A percentile compares a stretch with the other conserved stretches of the same genome.
These are phyloP conservation scores for Buddleja alternifolia DNA, from an alignment of 257 asterid species.

Conservation along the genomic window DNA sequence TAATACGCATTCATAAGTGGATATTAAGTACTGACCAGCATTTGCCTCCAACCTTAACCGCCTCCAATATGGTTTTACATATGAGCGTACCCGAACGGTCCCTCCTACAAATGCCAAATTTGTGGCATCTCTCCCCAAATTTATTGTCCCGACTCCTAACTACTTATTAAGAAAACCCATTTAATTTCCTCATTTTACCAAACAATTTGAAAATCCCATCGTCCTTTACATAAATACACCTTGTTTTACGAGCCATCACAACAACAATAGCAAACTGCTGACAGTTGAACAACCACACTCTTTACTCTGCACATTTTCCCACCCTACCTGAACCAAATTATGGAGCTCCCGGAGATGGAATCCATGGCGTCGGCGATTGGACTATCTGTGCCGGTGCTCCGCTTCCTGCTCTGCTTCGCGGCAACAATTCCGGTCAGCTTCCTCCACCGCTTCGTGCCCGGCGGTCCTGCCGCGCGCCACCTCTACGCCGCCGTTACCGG, in stretches of 20 bases:
- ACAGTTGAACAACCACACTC: constrained; percentile 10
- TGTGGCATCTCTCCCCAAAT: not conserved
- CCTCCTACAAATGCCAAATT: not conserved
- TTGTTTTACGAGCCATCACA: constrained; percentile 4
- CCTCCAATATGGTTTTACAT: too few relatives aligned
- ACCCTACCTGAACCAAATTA: constrained; percentile 26
- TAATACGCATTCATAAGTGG: too few relatives aligned
- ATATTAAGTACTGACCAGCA: too few relatives aligned
- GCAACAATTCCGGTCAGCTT: constrained; percentile 92
- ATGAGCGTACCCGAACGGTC: too few relatives aligned
- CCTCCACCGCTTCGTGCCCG: constrained; percentile 83
- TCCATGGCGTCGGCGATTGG: constrained; percentile 88
- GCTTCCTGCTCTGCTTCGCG: constrained; percentile 77
- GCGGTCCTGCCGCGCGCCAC: constrained; percentile 72
- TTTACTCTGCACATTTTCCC: not conserved
- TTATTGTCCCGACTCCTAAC: not conserved
- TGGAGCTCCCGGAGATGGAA: constrained; percentile 87
- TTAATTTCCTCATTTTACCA: not conserved
- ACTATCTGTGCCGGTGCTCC: constrained; percentile 88
- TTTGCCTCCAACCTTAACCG: too few relatives aligned
- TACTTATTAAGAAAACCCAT: too few relatives aligned
- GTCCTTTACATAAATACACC: constrained; percentile 22
- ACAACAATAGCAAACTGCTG: not conserved
- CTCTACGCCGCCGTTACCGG: constrained; percentile 83
- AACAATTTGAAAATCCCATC: not conserved